Percentiles rank a stretch among this genome's conserved stretches.
Conservation (phyloP, 1,284 basidiomycete species). For the Puccinia triticina region DNA sequence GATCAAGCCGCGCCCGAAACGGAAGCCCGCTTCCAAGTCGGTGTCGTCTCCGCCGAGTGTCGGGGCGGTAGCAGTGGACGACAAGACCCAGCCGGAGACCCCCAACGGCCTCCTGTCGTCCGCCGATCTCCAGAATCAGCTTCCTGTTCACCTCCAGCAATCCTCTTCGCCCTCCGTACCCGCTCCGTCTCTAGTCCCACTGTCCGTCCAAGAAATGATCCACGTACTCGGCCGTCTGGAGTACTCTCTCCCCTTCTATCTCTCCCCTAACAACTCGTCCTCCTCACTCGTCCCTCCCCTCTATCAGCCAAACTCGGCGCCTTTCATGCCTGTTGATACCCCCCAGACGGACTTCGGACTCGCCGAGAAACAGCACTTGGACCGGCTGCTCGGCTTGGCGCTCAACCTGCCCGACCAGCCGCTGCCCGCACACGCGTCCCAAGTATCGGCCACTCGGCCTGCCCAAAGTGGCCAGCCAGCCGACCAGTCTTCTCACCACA, state of each 20-base stretch:
- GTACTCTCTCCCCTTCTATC: constrained; percentile 47
- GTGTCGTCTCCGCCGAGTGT: background rate
- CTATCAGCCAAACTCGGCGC: background rate
- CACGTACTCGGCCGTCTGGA: constrained; percentile 19
- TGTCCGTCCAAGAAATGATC: constrained; percentile 45
- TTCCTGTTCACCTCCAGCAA: background rate
- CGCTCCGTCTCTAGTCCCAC: constrained; percentile 5
- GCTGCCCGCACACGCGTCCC: too few species aligned
- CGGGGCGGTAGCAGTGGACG: background rate
- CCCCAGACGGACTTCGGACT: background rate
- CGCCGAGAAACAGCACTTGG: background rate
- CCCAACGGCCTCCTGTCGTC: background rate
- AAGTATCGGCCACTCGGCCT: too few species aligned
- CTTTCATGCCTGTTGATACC: background rate
- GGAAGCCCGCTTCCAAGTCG: background rate
- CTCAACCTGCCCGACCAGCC: too few species aligned
- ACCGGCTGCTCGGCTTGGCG: too few species aligned
- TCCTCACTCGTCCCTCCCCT: background rate
- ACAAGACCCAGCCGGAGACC: background rate
- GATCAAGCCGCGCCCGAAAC: background rate
- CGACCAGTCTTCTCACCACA: too few species aligned
- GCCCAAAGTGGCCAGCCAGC: too few species aligned
- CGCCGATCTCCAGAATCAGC: background rate
- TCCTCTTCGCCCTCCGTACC: background rate
- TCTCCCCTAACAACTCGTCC: background rate